A percentile compares a stretch with the other conserved stretches of the same genome.
These are phyloP conservation scores for Rosa lucieae DNA, from an alignment of 306 rosid species.

Conservation along the genomic window DNA sequence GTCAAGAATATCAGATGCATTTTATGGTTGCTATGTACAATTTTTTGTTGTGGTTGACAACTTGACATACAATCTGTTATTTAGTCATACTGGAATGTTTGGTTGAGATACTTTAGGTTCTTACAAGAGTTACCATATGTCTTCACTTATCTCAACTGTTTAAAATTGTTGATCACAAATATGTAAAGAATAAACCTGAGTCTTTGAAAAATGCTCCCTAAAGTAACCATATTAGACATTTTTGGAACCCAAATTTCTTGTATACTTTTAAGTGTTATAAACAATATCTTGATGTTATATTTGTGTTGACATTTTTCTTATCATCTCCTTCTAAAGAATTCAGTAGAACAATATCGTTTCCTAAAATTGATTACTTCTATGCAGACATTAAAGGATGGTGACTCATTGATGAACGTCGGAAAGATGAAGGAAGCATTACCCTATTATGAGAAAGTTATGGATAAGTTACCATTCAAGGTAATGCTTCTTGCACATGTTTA, in stretches of 20 bases:
- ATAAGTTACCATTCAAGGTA: conserved; percentile 70
- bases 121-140: too few relatives aligned
- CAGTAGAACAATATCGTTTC: neutral
- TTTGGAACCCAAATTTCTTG: neutral
- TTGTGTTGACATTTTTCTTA: neutral
- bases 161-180: neutral
- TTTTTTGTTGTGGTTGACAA: too few relatives aligned
- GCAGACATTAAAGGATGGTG: conserved; percentile 75
- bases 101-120: too few relatives aligned
- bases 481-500: conserved; percentile 10
- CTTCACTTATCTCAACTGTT: too few relatives aligned
- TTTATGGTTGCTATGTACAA: too few relatives aligned
- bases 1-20: too few relatives aligned
- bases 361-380: conserved; percentile 1
- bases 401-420: conserved; percentile 68
- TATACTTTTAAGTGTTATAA: neutral
- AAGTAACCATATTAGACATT: neutral
- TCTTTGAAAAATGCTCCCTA: neutral
- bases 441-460: conserved; percentile 71
- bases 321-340: neutral
- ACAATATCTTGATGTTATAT: neutral
- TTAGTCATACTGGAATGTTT: too few relatives aligned
- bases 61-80: too few relatives aligned
- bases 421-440: conserved; percentile 66
- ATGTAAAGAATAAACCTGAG: neutral